Evolutionary conservation across 352 stramenopile genomes (phyloP).

Genomic region (Pythium sp.): DNA sequence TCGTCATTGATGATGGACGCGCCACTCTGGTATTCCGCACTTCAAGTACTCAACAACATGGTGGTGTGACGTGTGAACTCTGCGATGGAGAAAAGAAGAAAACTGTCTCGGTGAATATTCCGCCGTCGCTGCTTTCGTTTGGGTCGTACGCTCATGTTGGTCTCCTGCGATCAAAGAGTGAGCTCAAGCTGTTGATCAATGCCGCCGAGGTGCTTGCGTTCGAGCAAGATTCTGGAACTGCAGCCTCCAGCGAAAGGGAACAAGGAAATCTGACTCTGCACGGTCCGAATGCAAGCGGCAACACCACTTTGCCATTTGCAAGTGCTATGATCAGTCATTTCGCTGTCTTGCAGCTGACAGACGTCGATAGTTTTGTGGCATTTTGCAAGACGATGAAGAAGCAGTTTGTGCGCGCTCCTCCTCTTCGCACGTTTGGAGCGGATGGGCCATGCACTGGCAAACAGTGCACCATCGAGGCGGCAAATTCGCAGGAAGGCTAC

Average conservation of each 20-base stretch:
- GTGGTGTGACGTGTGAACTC: constrained; percentile 7
- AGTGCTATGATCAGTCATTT: constrained; percentile 42
- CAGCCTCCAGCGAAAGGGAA: neutral
- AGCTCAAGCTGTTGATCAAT: constrained; percentile 19
- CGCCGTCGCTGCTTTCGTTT: neutral
- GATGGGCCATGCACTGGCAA: constrained; percentile 27
- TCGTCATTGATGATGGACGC: constrained; percentile 10
- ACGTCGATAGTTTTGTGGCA: constrained; percentile 10
- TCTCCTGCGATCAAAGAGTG: neutral
- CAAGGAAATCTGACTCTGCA: constrained; percentile 14
- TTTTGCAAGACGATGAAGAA: constrained; percentile 44
- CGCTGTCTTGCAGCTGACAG: constrained; percentile 28
- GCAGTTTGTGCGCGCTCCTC: constrained; percentile 43
- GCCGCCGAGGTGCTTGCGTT: neutral
- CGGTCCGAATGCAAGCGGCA: constrained; percentile 14
- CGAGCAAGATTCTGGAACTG: neutral
- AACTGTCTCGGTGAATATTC: neutral
- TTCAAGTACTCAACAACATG: neutral
- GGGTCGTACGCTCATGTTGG: constrained; percentile 25
- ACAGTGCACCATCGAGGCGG: constrained; percentile 29
- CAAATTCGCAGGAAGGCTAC: constrained; percentile 42
- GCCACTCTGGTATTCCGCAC: constrained; percentile 3
- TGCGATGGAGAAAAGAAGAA: neutral
- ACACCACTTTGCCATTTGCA: neutral
- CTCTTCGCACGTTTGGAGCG: constrained; percentile 37